Evolutionary conservation across 2,329 filamentous ascomycete genomes (phyloP), one percentile per base, ranked within the genome.

Genomic region (Stagonosporopsis cucurbitacearum): DNA sequence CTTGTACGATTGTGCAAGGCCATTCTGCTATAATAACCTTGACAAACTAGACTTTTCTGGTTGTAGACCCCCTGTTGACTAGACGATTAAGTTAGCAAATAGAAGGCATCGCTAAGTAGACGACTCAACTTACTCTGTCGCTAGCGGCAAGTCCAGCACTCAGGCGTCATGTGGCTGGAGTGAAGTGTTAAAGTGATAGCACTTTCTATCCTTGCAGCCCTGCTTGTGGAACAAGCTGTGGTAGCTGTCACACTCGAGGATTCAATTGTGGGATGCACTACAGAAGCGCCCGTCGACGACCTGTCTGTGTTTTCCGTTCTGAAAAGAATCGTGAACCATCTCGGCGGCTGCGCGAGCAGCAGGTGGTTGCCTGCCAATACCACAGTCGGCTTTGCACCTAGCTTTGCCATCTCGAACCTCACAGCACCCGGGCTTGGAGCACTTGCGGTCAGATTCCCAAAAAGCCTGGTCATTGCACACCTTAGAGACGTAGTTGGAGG

Each of bases 371-470:
- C 11, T 41, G 8, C 46, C 44, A 19, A 28, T 30, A 13, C 46
- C 40, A n/a, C 45, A 56, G 22, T 46, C 45, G 32, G 40, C 30
- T 32, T 50, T 52, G 37, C 57, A 59, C n/a, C 35, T n/a, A 22
- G 57, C 57, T 30, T 40, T 19, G n/a, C 53, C 53, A 12, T 25
- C 11, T 26, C 43, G 36, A 8, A 50, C 6, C n/a, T 50, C 50
- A 19, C 57, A 59, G 28, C 44, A 56, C 8, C 57, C 57, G 15
- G 45, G 49, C 22, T 48, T 50, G 22, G 42, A 23, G 42, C 57
- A 60, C 42, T 60, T 60, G 45, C 54, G 47, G 41, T 45, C 23
- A 8, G 39, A 45, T 23, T 48, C 23, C 50, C 54, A 60, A 20
- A 54, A 37, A 22, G 49, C 43, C 4, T 39, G 12, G n/a, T 33